Conservation (phyloP, 306 rosid genomes). For the Fagus sylvatica region DNA sequence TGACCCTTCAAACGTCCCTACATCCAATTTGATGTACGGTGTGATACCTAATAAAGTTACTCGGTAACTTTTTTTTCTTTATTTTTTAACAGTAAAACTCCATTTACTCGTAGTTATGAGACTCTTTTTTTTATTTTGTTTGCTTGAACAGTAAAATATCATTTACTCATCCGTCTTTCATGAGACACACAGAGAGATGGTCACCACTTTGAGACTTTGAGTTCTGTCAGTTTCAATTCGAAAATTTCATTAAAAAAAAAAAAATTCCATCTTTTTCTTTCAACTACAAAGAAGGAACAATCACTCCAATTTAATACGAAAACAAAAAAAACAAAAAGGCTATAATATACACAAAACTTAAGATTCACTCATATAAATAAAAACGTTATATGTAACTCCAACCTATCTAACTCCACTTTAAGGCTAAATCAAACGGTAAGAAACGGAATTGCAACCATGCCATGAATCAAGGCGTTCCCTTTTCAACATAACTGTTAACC, state of each 20-base stretch:
- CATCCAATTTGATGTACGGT: no score
- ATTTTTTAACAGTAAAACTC: no score
- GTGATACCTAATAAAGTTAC: no score
- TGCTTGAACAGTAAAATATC: no score
- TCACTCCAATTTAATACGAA: not conserved
- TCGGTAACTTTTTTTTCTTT: no score
- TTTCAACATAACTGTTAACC: slow-evolving; percentile 63
- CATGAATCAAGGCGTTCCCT: slow-evolving; percentile 41
- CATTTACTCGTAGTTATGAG: no score
- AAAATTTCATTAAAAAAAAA: not conserved
- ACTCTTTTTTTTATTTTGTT: no score
- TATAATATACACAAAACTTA: not conserved
- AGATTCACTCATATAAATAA: not conserved
- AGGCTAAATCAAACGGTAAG: slow-evolving; percentile 14
- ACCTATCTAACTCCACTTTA: not conserved
- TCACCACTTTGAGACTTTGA: not conserved
- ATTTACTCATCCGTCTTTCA: not conserved
- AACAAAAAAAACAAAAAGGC: not conserved
- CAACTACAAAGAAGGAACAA: not conserved
- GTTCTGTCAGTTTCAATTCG: not conserved
- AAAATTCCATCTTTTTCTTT: not conserved
- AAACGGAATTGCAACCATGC: not conserved
- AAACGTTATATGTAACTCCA: not conserved
- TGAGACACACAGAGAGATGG: not conserved
- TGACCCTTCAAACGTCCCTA: no score